Base-by-base conservation (phyloP, 2,329 filamentous ascomycete genomes). In the Sporothrix sp. region DNA sequence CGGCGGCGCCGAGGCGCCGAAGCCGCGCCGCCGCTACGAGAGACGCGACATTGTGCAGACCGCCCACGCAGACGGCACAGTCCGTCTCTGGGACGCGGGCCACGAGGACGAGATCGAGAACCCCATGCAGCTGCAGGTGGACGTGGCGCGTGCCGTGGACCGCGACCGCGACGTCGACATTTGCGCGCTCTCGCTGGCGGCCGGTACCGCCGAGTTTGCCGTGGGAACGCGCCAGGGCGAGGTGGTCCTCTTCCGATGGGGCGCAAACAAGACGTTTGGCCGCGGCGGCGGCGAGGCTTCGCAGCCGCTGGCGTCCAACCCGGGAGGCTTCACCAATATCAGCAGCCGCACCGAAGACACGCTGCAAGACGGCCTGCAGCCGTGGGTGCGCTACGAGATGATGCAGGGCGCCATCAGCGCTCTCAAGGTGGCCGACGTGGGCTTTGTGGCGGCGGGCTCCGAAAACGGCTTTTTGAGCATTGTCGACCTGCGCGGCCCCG, bases 41-140 rank as follows among this genome's bases (percentile, higher is more conserved):
- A 77, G 82, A 54, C 79, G 93, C 43, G 95, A 89, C 52, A 79
- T 97, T 39, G 76, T 95, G 7, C 85, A 91, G 54, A 87, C 87
- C 4, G 84, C 88, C 0, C 91, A 98, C 64, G 88, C 84, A 3
- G 93, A 98, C 66, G 88, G 90, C 48, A 94, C 86, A 0, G 74
- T 98, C n/a, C 77, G 90, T 28, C 72, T 97, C 7, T 98, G 90
- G 89, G 93, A 98, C 66, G 80, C 84, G 18, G 93, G 93, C 0
- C 86, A 95, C 60, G 86, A 81, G 13, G 93, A 98, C 62, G 87
- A 96, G 60, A 85, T 98, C 46, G 93, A 98, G 65, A 97, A 97
- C 60, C 75, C 80, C 11, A 73, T 74, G 4, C 75, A 87, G 48
- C 70, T 97, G 21, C 91, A 98, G 67, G 81, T 95, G 6, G 91